A percentile compares a stretch with the other conserved stretches of the same genome.
Evolutionary conservation across 345 rosid genomes (phyloP).

Genomic region (Dovyalis caffra): DNA sequence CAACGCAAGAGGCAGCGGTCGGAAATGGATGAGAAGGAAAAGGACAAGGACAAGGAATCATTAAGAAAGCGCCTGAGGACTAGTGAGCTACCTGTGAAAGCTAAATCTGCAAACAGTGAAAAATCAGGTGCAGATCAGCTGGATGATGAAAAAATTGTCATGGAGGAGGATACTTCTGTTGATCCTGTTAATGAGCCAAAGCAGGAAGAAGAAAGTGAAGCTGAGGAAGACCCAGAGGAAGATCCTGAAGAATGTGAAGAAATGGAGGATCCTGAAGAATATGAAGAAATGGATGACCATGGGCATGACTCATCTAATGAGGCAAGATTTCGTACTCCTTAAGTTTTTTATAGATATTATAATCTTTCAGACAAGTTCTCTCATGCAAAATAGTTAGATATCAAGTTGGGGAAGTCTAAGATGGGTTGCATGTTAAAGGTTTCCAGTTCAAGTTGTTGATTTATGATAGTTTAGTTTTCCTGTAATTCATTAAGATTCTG

Average conservation of each 20-base stretch:
- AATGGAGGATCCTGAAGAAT: constrained; percentile 47
- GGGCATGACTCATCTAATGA: constrained; percentile 43
- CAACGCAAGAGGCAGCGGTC: constrained; percentile 69
- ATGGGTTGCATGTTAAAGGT: not conserved
- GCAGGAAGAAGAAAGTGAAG: constrained; percentile 36
- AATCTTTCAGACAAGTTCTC: not conserved
- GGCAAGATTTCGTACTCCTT: constrained; percentile 34
- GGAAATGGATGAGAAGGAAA: constrained; percentile 48
- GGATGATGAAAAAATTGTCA: constrained; percentile 13
- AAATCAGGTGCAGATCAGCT: constrained; percentile 23
- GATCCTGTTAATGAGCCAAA: constrained; percentile 40
- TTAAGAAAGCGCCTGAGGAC: constrained; percentile 56
- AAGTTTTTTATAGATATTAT: not conserved
- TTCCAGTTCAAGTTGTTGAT: not conserved
- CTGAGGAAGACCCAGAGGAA: constrained; percentile 51
- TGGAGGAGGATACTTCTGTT: constrained; percentile 28
- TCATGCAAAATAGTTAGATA: not conserved
- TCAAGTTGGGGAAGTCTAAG: not conserved
- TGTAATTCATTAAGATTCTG: not conserved
- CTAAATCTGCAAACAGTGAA: constrained; percentile 34
- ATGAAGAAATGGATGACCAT: constrained; percentile 54
- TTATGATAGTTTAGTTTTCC: not conserved
- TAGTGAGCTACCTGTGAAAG: constrained; percentile 40
- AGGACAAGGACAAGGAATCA: constrained; percentile 38
- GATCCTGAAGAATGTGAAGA: constrained; percentile 59